phyloP scores from a whole-genome alignment of 2,329 filamentous ascomycete genomes.

The Ceratocystis papillata region DNA sequence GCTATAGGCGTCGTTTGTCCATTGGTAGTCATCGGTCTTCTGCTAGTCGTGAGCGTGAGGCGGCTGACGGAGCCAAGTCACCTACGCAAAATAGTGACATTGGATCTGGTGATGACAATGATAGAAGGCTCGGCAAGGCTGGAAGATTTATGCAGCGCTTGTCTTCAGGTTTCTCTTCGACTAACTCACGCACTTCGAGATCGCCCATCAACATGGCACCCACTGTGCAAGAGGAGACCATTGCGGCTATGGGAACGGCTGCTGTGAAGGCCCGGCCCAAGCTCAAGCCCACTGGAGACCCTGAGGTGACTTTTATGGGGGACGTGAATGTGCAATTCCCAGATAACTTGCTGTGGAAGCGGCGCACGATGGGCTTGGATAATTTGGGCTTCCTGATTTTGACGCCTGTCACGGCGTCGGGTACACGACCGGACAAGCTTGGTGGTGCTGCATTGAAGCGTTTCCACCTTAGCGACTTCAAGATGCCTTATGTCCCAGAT shows the following conservation, averaged over 20 bases:
- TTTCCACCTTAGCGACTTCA: conserved; percentile 80
- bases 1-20: conserved; percentile 50
- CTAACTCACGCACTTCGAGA: conserved; percentile 33
- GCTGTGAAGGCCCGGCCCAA: conserved; percentile 23
- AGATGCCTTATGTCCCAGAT: conserved; percentile 68
- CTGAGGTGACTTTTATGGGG: conserved; percentile 58
- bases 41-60: conserved; percentile 36
- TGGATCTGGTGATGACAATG: conserved; percentile 39
- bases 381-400: conserved; percentile 73
- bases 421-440: conserved; percentile 44
- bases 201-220: conserved; percentile 39
- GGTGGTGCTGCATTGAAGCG: conserved; percentile 51
- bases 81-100: conserved; percentile 7
- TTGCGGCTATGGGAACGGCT: conserved; percentile 30
- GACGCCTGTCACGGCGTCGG: conserved; percentile 43
- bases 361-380: conserved; percentile 77
- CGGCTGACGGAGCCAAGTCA: conserved; percentile 34
- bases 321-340: conserved; percentile 97
- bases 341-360: conserved; percentile 92
- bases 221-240: conserved; percentile 40
- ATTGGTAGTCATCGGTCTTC: conserved; percentile 52
- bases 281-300: conserved; percentile 29
- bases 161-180: conserved; percentile 40
- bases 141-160: conserved; percentile 50
- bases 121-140: conserved; percentile 43